A percentile compares a stretch with the other conserved stretches of the same genome.
Conservation (phyloP, 345 rosid species). For the Aquilaria yunnanensis region DNA sequence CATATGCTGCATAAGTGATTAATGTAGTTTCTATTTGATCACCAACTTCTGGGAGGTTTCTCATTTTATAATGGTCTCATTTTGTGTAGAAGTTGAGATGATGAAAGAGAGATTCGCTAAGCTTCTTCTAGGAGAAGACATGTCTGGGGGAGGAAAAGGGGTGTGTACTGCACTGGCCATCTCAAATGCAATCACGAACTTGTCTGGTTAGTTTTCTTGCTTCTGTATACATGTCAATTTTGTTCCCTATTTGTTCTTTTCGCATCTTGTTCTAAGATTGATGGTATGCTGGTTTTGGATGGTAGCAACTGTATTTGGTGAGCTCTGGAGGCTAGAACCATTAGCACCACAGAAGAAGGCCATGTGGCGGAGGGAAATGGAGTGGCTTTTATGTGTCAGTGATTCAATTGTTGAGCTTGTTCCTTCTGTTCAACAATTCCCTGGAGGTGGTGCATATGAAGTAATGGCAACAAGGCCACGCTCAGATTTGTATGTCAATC, state of each 20-base stretch:
- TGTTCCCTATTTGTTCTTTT: neutral
- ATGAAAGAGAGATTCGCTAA: constrained; percentile 99
- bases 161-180: constrained; percentile 98
- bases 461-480: constrained; percentile 88
- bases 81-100: constrained; percentile 66
- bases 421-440: constrained; percentile 86
- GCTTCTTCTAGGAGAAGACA: constrained; percentile 94
- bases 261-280: neutral
- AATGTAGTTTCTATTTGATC: too few relatives aligned
- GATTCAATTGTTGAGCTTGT: constrained; percentile 95
- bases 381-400: constrained; percentile 92
- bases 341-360: constrained; percentile 71
- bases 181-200: constrained; percentile 97
- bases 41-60: too few relatives aligned
- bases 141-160: constrained; percentile 99
- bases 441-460: constrained; percentile 90
- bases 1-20: too few relatives aligned
- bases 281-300: constrained; percentile 3
- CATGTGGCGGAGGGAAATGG: constrained; percentile 94
- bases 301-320: constrained; percentile 92
- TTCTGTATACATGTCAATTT: neutral
- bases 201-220: constrained; percentile 54
- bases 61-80: too few relatives aligned
- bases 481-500: constrained; percentile 79
- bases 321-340: constrained; percentile 95